Evolutionary conservation across 2,329 filamentous ascomycete genomes (phyloP), one percentile per base, ranked within the genome.

Genomic region (Alternaria sp.): DNA sequence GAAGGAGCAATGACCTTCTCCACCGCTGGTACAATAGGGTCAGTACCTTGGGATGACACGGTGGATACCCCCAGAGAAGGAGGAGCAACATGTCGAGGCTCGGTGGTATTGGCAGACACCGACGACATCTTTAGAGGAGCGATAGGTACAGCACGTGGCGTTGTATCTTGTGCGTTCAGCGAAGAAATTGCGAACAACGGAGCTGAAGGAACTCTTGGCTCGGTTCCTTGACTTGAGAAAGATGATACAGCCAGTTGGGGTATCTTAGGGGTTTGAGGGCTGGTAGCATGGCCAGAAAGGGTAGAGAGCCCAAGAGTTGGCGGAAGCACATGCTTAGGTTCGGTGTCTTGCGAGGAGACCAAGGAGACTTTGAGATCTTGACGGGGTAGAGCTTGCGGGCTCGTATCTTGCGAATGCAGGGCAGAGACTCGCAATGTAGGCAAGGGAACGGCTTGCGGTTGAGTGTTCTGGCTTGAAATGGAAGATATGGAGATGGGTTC

Each of bases 1-100:
- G 77, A 70, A 34, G 71, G 68, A 8, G 63, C 41, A 16, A 74
- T 51, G 8, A 47, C 66, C 70, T 74, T 74, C 48, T 77, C 72
- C 6, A 68, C 61, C 12, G 70, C 59, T 14, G 79, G 68, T n/a
- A 62, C 63, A 14, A 69, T 43, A 42, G 71, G 79, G 49, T 79
- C 61, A 24, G 69, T 73, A 32, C 55, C 56, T 30, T 71, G 63
- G 7, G 64, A 64, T 9, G 61, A 65, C 22, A 70, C 55, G n/a
- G 51, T 42, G 4, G 72, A 71, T 28, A 74, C 36, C n/a, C 62
- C 51, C 24, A 76, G 53, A 20, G 62, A 53, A 34, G 65, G 64
- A 22, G 38, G 47, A 24, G 62, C 30, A 11, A 59, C 58, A 59
- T 61, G 36, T 54, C 57, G 68, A 36, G 72, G 74, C 41, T 66